Evolutionary conservation across 139 green algal species (phyloP), one percentile per base, ranked within the genome.

Genomic region (Chlorella sp.): DNA sequence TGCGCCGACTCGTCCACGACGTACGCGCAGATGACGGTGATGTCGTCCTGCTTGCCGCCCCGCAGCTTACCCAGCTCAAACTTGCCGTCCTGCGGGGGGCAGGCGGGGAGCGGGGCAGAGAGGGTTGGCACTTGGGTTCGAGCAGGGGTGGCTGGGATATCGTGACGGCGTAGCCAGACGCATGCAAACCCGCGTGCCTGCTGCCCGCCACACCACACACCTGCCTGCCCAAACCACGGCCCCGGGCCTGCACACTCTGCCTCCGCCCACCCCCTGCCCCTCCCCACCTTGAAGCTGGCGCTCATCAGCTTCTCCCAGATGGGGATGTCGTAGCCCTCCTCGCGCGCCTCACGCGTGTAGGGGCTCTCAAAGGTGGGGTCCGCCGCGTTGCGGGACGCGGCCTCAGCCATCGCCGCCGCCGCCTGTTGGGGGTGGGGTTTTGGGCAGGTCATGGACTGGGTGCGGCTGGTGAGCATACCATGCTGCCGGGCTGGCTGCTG

Each of bases 41-140:
- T 97, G 92, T 98, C 95, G 75, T 98, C 95, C 86, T 95, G 88
- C 88, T 97, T 91, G 38, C 89, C 89, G 9, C 90, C 90, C 11
- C 80, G 91, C 41, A 97, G 84, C 58, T 92, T 86, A 36, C 89
- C 91, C 43, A 96, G 87, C 80, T 94, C 60, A 20, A 95, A 51
- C 38, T 89, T 88, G 73, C 93, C 95, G 51, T 91, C 87, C 73
- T 90, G 88, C 38, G 96, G 86, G 3, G 84, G 79, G 24, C 87
- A 84, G 2, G 78, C 86, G 72, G 26, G 48, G 40, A 26, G 8
- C n/a, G 36, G 43, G 58, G 75, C 46, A 54, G 54, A 20, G 28
- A 62, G 73, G 40, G 41, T 24, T n/a, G n/a, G n/a, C n/a, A n/a
- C n/a, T n/a, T n/a, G n/a, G n/a, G 65, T 7, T 20, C 16, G 14